Evolutionary conservation across 2,329 filamentous ascomycete species (phyloP), one percentile per base, ranked within the genome.

Genomic region (Xylaria sp.): DNA sequence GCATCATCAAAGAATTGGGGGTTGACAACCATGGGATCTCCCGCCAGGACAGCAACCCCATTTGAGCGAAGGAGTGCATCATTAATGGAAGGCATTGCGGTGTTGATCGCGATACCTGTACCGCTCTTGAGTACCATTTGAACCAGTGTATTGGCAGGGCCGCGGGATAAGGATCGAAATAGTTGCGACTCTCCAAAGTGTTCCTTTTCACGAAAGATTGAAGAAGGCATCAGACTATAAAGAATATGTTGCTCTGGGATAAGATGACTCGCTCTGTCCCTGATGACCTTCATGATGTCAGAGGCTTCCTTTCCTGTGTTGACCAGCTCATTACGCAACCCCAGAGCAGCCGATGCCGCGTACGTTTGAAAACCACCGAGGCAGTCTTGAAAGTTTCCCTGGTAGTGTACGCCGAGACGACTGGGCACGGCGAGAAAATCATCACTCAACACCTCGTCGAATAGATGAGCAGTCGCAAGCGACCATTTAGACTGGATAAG

Each of bases 301-400:
- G 96, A 98, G 59, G 88, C 90, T 73, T 97, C 94, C 77, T 94
- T 97, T 13, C 94, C 94, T 1, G 93, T 91, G 80, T 97, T 93
- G 46, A 97, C 86, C 61, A 94, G 89, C 77, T 99, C 96, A 75
- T 98, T 98, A 55, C 95, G 91, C 63, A 98, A 86, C 68, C 97
- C 96, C 48, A 99, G 84, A 63, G 93, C 91, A 8, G 96, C 95
- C 0, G 96, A 98, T 7, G 96, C 95, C 75, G 92, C 90, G 78
- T 99, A 99, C 0, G 97, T 99, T 78, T 98, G 94, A 76, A 99
- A 97, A 1, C 94, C 95, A 5, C 97, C 96, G 15, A 99, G 86
- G 74, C 94, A 96, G 77, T 99, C 96, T 81, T 99, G 96, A 75
- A 97, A 97, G 78, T 99, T 99, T 18, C 96, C 96, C 77, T 94